phyloP scores from a whole-genome alignment of 1,284 basidiomycete genomes.

The Malassezia sp. region DNA sequence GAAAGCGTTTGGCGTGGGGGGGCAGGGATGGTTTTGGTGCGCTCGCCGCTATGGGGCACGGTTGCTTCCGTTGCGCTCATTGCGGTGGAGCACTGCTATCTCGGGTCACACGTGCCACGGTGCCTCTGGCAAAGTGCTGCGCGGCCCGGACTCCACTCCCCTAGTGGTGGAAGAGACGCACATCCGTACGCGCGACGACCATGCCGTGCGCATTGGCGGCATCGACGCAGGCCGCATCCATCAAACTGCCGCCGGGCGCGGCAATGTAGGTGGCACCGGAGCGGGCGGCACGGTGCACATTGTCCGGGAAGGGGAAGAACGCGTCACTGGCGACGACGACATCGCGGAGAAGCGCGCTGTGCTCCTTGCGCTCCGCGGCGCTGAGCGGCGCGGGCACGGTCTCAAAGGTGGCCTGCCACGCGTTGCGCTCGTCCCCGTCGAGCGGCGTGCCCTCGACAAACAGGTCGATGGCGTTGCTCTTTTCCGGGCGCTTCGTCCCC shows the following conservation, averaged over 20 bases:
- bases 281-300: slow-evolving; percentile 82
- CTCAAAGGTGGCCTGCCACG: slow-evolving; percentile 86
- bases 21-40: too few relatives aligned
- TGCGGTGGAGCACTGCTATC: too few relatives aligned
- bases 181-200: slow-evolving; percentile 40
- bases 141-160: too few relatives aligned
- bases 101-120: too few relatives aligned
- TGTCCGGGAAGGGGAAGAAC: slow-evolving; percentile 99
- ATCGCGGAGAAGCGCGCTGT: slow-evolving; percentile 50
- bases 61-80: too few relatives aligned
- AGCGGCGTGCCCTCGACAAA: slow-evolving; percentile 74
- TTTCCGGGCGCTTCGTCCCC: slow-evolving; percentile 92
- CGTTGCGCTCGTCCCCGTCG: slow-evolving; percentile 59
- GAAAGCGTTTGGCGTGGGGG: too few relatives aligned
- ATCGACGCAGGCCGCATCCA: slow-evolving; percentile 58
- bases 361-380: slow-evolving; percentile 56
- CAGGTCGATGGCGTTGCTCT: slow-evolving; percentile 93
- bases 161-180: slow-evolving; percentile 47
- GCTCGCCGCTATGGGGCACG: too few relatives aligned
- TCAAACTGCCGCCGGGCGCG: slow-evolving; percentile 88
- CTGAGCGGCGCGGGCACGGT: slow-evolving; percentile 60
- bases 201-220: slow-evolving; percentile 42
- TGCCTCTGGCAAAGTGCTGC: too few relatives aligned
- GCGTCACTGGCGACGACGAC: slow-evolving; percentile 91
- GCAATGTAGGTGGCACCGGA: slow-evolving; percentile 86